Conservation (phyloP, 2,329 filamentous ascomycete species). For the Fusarium sp. region DNA sequence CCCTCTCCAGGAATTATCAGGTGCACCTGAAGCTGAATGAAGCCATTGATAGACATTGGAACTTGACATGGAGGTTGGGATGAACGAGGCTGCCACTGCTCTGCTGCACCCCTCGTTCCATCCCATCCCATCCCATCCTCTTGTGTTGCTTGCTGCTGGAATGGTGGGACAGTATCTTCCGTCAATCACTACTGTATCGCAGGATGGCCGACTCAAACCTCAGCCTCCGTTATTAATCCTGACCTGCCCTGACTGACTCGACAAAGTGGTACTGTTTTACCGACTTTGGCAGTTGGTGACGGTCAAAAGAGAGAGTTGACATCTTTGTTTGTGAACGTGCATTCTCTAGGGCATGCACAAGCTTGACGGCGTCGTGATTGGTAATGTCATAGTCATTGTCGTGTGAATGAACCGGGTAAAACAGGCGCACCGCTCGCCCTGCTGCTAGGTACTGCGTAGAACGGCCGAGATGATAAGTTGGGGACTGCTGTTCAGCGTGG, state of each 20-base stretch:
- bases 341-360: slow-evolving; percentile 4
- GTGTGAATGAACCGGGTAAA: slow-evolving; percentile 30
- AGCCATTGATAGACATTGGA: slow-evolving; percentile 5
- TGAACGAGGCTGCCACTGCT: slow-evolving; percentile 12
- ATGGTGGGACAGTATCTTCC: slow-evolving; percentile 14
- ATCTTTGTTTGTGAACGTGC: slow-evolving; percentile 1
- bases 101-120: slow-evolving; percentile 1
- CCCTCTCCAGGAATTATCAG: not conserved
- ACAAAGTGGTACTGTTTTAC: not conserved
- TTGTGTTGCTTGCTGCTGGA: not conserved
- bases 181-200: slow-evolving; percentile 10
- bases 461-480: slow-evolving; percentile 17
- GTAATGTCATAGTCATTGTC: slow-evolving; percentile 20
- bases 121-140: not conserved
- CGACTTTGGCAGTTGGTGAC: not conserved
- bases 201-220: slow-evolving; percentile 9
- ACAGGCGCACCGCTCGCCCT: slow-evolving; percentile 17
- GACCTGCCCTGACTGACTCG: slow-evolving; percentile 4
- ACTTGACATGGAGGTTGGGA: not conserved
- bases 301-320: not conserved
- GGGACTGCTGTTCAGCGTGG: slow-evolving; percentile 28
- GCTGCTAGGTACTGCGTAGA: slow-evolving; percentile 15
- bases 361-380: slow-evolving; percentile 23
- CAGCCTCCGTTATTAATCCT: slow-evolving; percentile 14
- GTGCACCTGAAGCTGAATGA: not conserved